Evolutionary conservation across 1,284 basidiomycete genomes (phyloP), one percentile per base, ranked within the genome.

Genomic region (Schizophyllum amplum): DNA sequence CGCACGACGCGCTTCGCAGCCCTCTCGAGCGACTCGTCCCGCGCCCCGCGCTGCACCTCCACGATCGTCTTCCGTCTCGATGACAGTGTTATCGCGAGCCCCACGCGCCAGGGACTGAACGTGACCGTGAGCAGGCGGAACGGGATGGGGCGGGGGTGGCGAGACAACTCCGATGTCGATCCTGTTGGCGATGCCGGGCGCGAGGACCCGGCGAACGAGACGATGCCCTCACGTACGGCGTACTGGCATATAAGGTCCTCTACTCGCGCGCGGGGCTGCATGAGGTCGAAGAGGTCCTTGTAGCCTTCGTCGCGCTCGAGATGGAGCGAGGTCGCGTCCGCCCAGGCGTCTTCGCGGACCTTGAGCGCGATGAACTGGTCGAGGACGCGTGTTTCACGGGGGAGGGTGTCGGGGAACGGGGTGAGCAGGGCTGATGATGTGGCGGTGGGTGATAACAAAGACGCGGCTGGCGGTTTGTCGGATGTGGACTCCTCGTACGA

Each of bases 301-400:
- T 86, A 88, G 11, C 78, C 76, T 65, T 90, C 88, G 52, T 84
- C 83, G 22, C 84, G 75, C 63, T 85, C 84, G 50, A 88, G 78
- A 62, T 90, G 86, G 20, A 90, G 75, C 66, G 83, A 82, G 0
- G 79, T 77, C 53, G 87, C 85, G 67, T 90, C 87, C 52, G 75
- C 70, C 74, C 83, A 83, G 47, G 88, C 77, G 67, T 91, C 88
- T 64, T 90, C 85, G 27, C 79, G 82, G 56, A 88, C 85, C 69
- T 87, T 88, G 63, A 90, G 79, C 5, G 81, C 80, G 57, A 91
- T 84, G 74, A 87, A 91, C 60, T 78, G 75, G 72, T 91, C 89
- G 25, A 91, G 78, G n/a, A 86, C 76, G 51, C 69, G 65, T 0
- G 87, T 89, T 66, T 91, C 89, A 57, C 87, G 81, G 64, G 87